These are phyloP conservation scores for Penstemon eatonii DNA, from an alignment of 257 asterid species.

Conservation along the genomic window DNA sequence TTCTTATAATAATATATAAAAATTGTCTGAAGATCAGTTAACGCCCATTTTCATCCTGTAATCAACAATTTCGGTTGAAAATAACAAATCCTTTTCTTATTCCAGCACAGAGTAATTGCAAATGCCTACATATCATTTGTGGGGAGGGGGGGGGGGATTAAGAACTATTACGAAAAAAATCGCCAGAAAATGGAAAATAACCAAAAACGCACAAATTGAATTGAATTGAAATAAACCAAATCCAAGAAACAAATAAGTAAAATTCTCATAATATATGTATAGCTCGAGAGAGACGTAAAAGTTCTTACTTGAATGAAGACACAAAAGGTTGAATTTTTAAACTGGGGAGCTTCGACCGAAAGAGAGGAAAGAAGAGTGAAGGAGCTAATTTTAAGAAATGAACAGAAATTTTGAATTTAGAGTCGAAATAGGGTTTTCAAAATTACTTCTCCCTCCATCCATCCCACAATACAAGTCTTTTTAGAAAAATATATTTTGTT, in stretches of 20 bases:
- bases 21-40: background rate
- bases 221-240: slow-evolving; percentile 2
- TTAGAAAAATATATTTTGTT: too few relatives aligned
- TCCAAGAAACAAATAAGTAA: background rate
- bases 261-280: background rate
- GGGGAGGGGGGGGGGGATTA: background rate
- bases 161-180: background rate
- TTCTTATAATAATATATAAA: background rate
- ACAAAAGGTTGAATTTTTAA: background rate
- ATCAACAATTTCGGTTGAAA: background rate
- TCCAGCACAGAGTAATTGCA: background rate
- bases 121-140: background rate
- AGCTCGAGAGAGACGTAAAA: background rate
- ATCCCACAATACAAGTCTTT: too few relatives aligned
- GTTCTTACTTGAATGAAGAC: slow-evolving; percentile 11
- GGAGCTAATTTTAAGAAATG: background rate
- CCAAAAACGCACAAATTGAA: background rate
- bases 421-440: background rate
- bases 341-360: background rate
- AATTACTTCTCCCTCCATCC: background rate
- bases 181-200: background rate
- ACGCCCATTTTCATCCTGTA: background rate
- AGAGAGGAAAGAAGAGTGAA: background rate
- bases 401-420: background rate
- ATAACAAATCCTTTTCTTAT: background rate